A percentile compares a stretch with the other conserved stretches of the same genome.
phyloP scores from a whole-genome alignment of 108 stramenopile species.

The Nannochloropsis salina region DNA sequence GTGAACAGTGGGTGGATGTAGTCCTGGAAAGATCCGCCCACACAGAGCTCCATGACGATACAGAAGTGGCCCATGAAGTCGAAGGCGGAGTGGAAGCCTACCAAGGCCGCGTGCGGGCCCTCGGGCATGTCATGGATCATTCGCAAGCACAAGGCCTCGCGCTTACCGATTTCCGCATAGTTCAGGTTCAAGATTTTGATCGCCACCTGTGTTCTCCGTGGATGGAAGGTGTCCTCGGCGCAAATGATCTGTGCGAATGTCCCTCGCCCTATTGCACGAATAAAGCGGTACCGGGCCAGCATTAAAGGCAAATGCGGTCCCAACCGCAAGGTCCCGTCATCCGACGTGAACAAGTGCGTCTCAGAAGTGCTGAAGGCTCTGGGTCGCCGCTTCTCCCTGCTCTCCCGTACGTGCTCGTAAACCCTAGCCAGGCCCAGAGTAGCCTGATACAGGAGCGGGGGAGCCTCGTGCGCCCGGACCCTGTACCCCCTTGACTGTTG shows the following conservation, averaged over 20 bases:
- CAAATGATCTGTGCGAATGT: not conserved
- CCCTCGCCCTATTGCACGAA: not conserved
- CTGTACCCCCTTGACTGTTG: not conserved
- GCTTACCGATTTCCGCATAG: slow-evolving; percentile 28
- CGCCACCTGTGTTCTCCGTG: slow-evolving; percentile 31
- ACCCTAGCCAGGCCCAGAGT: not conserved
- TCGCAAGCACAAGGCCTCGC: slow-evolving; percentile 30
- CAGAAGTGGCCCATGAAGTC: slow-evolving; percentile 34
- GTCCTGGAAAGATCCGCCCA: not conserved
- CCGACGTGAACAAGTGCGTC: slow-evolving; percentile 6
- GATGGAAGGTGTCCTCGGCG: slow-evolving; percentile 40
- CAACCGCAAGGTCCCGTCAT: not conserved
- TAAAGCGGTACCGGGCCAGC: not conserved
- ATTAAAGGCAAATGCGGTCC: slow-evolving; percentile 15
- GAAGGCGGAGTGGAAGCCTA: slow-evolving; percentile 13
- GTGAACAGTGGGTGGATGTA: not conserved
- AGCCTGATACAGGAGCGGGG: slow-evolving; percentile 9
- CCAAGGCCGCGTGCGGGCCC: slow-evolving; percentile 19
- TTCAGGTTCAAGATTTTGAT: slow-evolving; percentile 41
- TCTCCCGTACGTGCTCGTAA: not conserved
- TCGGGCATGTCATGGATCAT: slow-evolving; percentile 24
- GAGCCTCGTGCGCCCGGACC: slow-evolving; percentile 2
- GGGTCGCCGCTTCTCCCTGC: not conserved
- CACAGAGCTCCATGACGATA: slow-evolving; percentile 34
- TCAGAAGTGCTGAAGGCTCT: not conserved